phyloP scores from a whole-genome alignment of 208 protist species.

The Trypanosoma cruzi region DNA sequence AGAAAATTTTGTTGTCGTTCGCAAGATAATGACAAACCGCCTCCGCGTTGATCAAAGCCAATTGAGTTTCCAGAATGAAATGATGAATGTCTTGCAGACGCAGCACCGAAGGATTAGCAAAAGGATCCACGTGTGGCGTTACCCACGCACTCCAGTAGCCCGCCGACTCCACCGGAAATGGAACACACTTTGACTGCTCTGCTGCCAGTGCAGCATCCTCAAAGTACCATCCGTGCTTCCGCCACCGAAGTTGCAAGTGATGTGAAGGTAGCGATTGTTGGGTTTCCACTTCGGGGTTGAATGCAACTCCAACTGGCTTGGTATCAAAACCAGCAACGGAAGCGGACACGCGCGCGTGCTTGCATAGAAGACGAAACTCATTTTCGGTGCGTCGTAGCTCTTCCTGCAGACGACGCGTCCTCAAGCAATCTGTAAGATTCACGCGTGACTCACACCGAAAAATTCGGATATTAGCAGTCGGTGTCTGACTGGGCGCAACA shows the following conservation, averaged over 20 bases:
- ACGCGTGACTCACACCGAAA: slow-evolving; percentile 12
- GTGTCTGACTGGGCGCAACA: neutral
- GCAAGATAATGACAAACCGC: neutral
- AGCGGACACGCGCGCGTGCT: neutral
- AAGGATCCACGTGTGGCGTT: neutral
- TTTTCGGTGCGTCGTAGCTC: slow-evolving; percentile 17
- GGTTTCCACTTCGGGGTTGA: neutral
- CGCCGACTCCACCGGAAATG: neutral
- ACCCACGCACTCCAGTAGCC: slow-evolving; percentile 21
- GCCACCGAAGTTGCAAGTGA: slow-evolving; percentile 20
- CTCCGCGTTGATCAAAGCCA: slow-evolving; percentile 8
- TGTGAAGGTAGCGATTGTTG: neutral
- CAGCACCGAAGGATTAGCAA: neutral
- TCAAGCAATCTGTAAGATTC: slow-evolving; percentile 17
- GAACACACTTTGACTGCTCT: neutral
- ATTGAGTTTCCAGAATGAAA: neutral
- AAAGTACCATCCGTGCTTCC: slow-evolving; percentile 21
- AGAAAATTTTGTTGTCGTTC: neutral
- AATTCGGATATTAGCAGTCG: slow-evolving; percentile 4
- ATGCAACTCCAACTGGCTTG: too few species aligned
- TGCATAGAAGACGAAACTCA: neutral
- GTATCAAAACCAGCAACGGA: neutral
- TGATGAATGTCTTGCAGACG: slow-evolving; percentile 8
- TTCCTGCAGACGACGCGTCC: slow-evolving; percentile 17
- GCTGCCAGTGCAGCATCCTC: slow-evolving; percentile 8